phyloP scores from a whole-genome alignment of 306 rosid genomes.

The Vachellia pachyceras region DNA sequence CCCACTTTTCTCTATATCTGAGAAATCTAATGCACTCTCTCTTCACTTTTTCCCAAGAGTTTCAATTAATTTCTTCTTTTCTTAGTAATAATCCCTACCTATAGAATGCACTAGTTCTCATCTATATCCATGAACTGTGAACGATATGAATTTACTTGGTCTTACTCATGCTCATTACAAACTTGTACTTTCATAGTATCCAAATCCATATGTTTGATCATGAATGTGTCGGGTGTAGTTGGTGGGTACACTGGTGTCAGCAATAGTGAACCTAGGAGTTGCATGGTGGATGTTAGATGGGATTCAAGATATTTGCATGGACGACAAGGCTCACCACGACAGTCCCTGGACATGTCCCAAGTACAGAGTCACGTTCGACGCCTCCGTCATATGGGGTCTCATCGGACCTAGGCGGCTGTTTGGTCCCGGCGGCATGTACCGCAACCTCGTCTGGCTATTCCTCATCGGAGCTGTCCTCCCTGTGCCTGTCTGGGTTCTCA shows the following conservation, averaged over 20 bases:
- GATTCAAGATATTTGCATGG: conserved; percentile 77
- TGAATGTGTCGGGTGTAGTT: conserved; percentile 53
- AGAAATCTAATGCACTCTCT: too few relatives aligned
- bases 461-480: conserved; percentile 88
- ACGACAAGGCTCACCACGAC: conserved; percentile 67
- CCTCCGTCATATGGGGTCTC: conserved; percentile 97
- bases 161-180: not conserved
- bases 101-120: too few relatives aligned
- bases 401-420: conserved; percentile 86
- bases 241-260: conserved; percentile 88
- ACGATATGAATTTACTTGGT: not conserved
- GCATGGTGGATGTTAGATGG: conserved; percentile 99
- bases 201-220: not conserved
- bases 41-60: too few relatives aligned
- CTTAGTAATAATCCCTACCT: too few relatives aligned
- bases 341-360: conserved; percentile 99
- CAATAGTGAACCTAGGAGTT: conserved; percentile 77
- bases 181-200: not conserved
- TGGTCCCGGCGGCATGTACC: conserved; percentile 88
- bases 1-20: too few relatives aligned
- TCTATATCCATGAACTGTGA: too few relatives aligned
- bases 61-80: too few relatives aligned
- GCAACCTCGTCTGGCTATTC: conserved; percentile 89
- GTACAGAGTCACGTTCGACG: conserved; percentile 91
- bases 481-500: conserved; percentile 79